Conservation (phyloP, 2,329 filamentous ascomycete genomes). For the Hypoxylon sp. region DNA sequence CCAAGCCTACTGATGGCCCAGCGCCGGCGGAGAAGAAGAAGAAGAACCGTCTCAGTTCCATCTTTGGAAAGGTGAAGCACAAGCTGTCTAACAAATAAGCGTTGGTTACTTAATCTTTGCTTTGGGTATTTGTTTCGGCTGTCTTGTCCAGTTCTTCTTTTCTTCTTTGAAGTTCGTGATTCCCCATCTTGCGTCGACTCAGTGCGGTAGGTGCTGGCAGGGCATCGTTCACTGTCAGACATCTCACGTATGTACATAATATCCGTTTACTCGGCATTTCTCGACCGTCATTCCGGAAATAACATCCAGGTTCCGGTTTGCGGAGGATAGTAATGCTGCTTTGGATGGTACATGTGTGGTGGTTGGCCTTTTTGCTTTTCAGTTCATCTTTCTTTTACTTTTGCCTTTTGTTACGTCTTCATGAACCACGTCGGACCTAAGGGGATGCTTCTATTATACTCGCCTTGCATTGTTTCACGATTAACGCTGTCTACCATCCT, state of each 20-base stretch:
- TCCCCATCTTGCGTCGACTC: conserved; percentile 52
- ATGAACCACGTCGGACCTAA: conserved; percentile 21
- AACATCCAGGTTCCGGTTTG: conserved; percentile 15
- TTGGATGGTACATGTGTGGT: conserved; percentile 29
- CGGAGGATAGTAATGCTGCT: conserved; percentile 12
- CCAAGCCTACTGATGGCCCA: conserved; percentile 54
- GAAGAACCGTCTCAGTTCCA: conserved; percentile 74
- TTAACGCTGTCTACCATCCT: conserved; percentile 23
- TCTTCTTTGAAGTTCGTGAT: conserved; percentile 50
- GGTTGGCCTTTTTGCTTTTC: conserved; percentile 23
- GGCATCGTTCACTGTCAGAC: conserved; percentile 42
- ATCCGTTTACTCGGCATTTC: conserved; percentile 42
- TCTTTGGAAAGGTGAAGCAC: conserved; percentile 71
- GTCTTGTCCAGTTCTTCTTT: conserved; percentile 41
- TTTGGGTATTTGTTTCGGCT: conserved; percentile 38
- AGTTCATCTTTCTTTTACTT: conserved; percentile 16
- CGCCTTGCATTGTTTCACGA: conserved; percentile 19
- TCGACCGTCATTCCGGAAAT: conserved; percentile 13
- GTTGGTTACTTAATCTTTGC: conserved; percentile 29
- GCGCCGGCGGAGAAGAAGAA: conserved; percentile 72
- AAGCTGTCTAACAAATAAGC: conserved; percentile 58
- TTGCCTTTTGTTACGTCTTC: conserved; percentile 20
- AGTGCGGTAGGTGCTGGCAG: conserved; percentile 43
- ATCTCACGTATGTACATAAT: conserved; percentile 51
- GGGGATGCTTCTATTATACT: conserved; percentile 16